Evolutionary conservation across 352 stramenopile species (phyloP).

Genomic region (Globisporangium carolinianum): DNA sequence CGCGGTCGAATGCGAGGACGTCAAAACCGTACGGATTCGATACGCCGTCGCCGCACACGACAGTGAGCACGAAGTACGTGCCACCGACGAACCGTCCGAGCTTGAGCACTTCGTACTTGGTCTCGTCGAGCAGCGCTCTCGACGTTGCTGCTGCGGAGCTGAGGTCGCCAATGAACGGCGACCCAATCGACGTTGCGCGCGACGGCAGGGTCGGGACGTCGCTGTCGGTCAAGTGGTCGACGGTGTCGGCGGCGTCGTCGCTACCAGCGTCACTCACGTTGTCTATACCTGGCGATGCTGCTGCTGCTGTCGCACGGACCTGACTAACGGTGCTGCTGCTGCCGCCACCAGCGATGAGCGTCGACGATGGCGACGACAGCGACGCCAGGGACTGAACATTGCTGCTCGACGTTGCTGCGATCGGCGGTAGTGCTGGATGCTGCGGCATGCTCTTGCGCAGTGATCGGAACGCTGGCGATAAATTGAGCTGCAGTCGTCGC

Average conservation of each 20-base stretch:
- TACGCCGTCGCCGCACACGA: slow-evolving; percentile 59
- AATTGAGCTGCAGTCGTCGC: slow-evolving; percentile 42
- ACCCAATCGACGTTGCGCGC: slow-evolving; percentile 5
- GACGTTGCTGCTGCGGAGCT: background rate
- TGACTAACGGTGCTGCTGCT: background rate
- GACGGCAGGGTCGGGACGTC: slow-evolving; percentile 8
- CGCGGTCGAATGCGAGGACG: slow-evolving; percentile 42
- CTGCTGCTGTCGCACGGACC: background rate
- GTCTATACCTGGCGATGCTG: too few species aligned
- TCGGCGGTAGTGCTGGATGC: slow-evolving; percentile 48
- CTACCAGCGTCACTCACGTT: background rate
- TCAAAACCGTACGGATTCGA: slow-evolving; percentile 70
- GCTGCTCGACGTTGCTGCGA: slow-evolving; percentile 20
- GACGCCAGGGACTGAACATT: background rate
- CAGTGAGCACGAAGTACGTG: slow-evolving; percentile 56
- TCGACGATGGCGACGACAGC: slow-evolving; percentile 2
- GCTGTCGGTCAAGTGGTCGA: background rate
- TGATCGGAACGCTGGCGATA: slow-evolving; percentile 54
- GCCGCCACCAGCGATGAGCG: background rate
- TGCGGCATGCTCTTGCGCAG: slow-evolving; percentile 65
- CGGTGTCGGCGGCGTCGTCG: background rate
- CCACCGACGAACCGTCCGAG: slow-evolving; percentile 56
- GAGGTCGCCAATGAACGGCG: slow-evolving; percentile 32
- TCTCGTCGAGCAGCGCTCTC: slow-evolving; percentile 6
- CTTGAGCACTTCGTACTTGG: slow-evolving; percentile 60